Evolutionary conservation across 176 grass and related monocot species (phyloP).

Genomic region (Pharus latifolius): DNA sequence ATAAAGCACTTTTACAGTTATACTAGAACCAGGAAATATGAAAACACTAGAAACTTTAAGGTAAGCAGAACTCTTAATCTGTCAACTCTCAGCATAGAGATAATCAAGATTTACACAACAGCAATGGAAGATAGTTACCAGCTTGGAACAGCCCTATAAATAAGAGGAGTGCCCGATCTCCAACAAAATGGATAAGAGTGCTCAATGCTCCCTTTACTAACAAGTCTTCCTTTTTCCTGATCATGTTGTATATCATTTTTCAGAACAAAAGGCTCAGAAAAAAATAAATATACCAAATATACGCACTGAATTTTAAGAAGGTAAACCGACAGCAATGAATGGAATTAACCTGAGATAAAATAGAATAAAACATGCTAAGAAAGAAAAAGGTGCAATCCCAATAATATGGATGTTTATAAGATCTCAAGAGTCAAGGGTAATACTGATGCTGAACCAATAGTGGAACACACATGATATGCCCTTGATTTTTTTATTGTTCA

Average conservation of each 20-base stretch:
- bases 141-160: slow-evolving; percentile 97
- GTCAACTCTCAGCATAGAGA: background rate
- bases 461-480: background rate
- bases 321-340: too few species aligned
- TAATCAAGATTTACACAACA: slow-evolving; percentile 8
- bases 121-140: slow-evolving; percentile 57
- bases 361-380: background rate
- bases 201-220: slow-evolving; percentile 70
- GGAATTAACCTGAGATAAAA: background rate
- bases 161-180: slow-evolving; percentile 92
- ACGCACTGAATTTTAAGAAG: too few species aligned
- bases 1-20: slow-evolving; percentile 2
- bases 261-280: background rate
- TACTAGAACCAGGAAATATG: slow-evolving; percentile 4
- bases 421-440: too few species aligned
- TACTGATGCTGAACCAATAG: too few species aligned
- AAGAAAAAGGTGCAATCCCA: background rate
- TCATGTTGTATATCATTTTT: slow-evolving; percentile 6
- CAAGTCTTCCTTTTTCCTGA: slow-evolving; percentile 96
- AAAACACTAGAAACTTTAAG: background rate
- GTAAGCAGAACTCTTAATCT: background rate
- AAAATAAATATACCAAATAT: background rate
- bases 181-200: slow-evolving; percentile 99
- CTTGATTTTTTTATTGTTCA: background rate
- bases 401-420: too few species aligned